Percentiles rank a stretch among this genome's conserved stretches.
Evolutionary conservation across 2,329 filamentous ascomycete species (phyloP).

Genomic region (Lachnellula cervina): DNA sequence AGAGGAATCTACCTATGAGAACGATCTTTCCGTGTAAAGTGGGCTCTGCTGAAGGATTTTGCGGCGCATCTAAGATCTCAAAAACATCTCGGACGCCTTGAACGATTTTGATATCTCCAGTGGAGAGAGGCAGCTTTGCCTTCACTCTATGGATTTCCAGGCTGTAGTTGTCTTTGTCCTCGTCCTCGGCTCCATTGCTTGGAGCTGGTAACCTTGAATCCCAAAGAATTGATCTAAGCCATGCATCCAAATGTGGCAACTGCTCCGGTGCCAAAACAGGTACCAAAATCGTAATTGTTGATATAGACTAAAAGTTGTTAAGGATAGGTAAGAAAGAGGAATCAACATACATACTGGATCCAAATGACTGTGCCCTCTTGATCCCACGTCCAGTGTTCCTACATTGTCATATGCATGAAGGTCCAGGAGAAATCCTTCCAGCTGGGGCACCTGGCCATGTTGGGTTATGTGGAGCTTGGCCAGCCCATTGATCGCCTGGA

Average conservation of each 20-base stretch:
- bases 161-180: slow-evolving; percentile 31
- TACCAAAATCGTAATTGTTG: slow-evolving; percentile 70
- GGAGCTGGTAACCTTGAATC: slow-evolving; percentile 56
- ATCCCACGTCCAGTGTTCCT: slow-evolving; percentile 62
- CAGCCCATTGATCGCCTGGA: slow-evolving; percentile 82
- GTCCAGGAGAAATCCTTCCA: slow-evolving; percentile 84
- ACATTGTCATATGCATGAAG: slow-evolving; percentile 90
- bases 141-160: slow-evolving; percentile 87
- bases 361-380: slow-evolving; percentile 82
- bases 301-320: slow-evolving; percentile 59
- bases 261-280: slow-evolving; percentile 53
- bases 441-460: slow-evolving; percentile 70
- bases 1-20: slow-evolving; percentile 55
- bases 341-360: slow-evolving; percentile 60
- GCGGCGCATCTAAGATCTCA: slow-evolving; percentile 68
- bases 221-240: slow-evolving; percentile 83
- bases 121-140: slow-evolving; percentile 63
- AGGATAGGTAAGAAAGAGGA: neutral
- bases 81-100: slow-evolving; percentile 94
- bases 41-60: slow-evolving; percentile 21
- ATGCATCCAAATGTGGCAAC: slow-evolving; percentile 65
- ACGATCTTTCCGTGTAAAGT: slow-evolving; percentile 52
- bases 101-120: slow-evolving; percentile 68
- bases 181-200: neutral
- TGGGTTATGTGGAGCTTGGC: slow-evolving; percentile 80